Base-by-base conservation (phyloP, 164 flowering plant genomes). In the Annona squamosa region DNA sequence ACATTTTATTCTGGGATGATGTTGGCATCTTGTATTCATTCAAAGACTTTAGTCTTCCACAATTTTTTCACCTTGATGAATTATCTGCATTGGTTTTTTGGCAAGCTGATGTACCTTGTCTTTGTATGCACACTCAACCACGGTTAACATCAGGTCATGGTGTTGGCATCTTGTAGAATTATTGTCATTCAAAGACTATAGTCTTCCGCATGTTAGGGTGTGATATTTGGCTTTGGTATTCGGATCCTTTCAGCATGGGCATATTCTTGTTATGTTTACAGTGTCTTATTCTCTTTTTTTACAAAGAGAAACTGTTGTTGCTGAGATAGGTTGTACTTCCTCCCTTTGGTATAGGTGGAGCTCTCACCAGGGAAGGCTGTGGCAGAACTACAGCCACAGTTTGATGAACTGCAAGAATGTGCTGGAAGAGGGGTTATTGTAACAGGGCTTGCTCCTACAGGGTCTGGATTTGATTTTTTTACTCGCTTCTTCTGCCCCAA, bases 401-500 rank as follows among this genome's bases (percentile, higher is more conserved):
- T 86, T 65, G 86, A 81, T 66, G 82, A 80, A 42, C 84, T 90
- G 56, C 3, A 9, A 68, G 81, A 79, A 46, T 82, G 69, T 63
- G 81, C 87, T 46, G 88, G 86, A 41, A 79, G 80, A 69, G 89
- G 89, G 61, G 44, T 90, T 12, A 78, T 87, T 45, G 78, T 90
- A 17, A 80, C 91, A 57, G 91, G 83, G 9, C 70, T 46, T 77
- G 88, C 89, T 65, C 78, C 86, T 0, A 75, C 78, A 12, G 89
- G 77, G 46, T 87, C 91, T 61, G 87, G 82, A 7, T 90, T 85
- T 79, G 91, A 88, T 74, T 88, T 85, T 63, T 75, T 71, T 65
- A 88, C 86, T 77, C 84, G 91, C 57, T 84, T 77, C 79, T 90
- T 90, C 82, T 81, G 78, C 66, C 91, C 94, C 4, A 86, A 86